Base-by-base conservation (phyloP, 2,329 filamentous ascomycete species). In the Colletotrichum filicis region DNA sequence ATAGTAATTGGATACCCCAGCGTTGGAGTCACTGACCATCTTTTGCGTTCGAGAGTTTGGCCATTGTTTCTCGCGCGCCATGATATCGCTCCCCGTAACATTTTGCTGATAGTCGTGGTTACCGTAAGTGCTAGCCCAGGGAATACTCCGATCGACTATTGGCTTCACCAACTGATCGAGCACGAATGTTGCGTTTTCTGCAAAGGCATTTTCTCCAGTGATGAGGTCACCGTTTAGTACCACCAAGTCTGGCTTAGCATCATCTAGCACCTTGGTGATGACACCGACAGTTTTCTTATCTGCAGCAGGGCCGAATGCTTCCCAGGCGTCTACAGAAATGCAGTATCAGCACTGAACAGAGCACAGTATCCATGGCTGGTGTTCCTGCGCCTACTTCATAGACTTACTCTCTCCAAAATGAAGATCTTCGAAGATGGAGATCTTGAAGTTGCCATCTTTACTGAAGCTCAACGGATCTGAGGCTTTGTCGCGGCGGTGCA, bases 211-310 rank as follows among this genome's bases (percentile, higher is more conserved):
- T 71, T 94, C 92, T 52, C 92, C 92, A 0, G 92, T 92, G 67
- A 93, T 91, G 4, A 94, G 84, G 76, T 94, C 93, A 16, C 93
- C 92, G 67, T 94, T 94, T 32, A 94, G 80, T 0, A 94, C 89
- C 0, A 92, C 91, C 0, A 94, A 84, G 52, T 90, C 84, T 0
- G 90, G 87, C 0, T 79, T 76, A 2, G 68, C 92, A 0, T 79
- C 80, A 46, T 90, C 84, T 1, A 94, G 85, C 6, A 94, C 83
- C 0, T 83, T 81, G 62, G 86, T 85, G 76, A 94, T 89, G 0
- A 93, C 90, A 5, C 81, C 76, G 4, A 88, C 81, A 0, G 90
- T 89, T 64, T 89, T 88, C 71, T 85, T 78, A 79, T 94, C 92
- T 73, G 89, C 87, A 37, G 84, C 82, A 4, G 85, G 84, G 0